Percentiles rank a stretch among this genome's conserved stretches.
These are phyloP conservation scores for Nicotiana attenuata DNA, from an alignment of 257 asterid species.

Conservation along the genomic window DNA sequence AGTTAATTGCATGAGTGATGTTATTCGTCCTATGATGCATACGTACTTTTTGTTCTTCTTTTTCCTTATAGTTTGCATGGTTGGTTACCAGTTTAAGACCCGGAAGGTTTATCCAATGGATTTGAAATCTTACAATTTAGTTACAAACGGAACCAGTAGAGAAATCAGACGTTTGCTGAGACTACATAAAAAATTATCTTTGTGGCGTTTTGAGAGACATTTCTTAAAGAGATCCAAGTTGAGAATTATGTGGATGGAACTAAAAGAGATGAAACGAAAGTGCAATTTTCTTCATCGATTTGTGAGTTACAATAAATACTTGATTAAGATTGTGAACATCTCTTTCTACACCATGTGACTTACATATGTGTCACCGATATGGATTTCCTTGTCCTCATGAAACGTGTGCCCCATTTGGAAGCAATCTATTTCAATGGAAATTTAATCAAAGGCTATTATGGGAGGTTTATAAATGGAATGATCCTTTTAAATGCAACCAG, in stretches of 20 bases:
- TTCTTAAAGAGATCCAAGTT: slow-evolving; percentile 1
- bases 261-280: not conserved
- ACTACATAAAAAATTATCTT: not conserved
- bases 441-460: not conserved
- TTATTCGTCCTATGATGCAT: not conserved
- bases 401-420: not conserved
- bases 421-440: not conserved
- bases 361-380: not conserved
- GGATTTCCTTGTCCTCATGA: not conserved
- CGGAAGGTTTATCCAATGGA: not conserved
- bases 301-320: not conserved
- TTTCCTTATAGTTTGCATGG: not conserved
- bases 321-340: not conserved
- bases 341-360: not conserved
- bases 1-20: not conserved
- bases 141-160: not conserved
- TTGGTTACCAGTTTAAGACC: not conserved
- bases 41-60: not conserved
- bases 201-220: not conserved
- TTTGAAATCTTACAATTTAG: not conserved
- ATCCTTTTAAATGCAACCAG: not conserved
- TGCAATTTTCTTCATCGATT: not conserved
- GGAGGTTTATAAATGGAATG: not conserved
- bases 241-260: not conserved
- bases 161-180: not conserved